Percentiles rank a stretch among this genome's conserved stretches.
These are phyloP conservation scores for Neotropicomus parvogracilis DNA, from an alignment of 1,284 basidiomycete genomes.

Conservation along the genomic window DNA sequence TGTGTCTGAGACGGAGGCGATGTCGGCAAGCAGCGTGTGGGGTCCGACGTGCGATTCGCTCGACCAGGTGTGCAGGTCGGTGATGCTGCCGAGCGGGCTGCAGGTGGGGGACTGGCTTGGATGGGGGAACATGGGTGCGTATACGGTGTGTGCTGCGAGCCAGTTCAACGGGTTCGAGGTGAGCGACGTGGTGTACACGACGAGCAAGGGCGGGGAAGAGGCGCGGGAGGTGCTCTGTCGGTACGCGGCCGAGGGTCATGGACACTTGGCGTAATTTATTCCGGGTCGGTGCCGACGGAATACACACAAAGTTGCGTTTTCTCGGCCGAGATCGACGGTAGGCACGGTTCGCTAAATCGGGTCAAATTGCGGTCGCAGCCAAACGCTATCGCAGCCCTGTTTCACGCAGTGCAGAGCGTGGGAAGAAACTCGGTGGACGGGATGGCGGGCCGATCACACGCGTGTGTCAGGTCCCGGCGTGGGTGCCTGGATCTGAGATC, in stretches of 20 bases:
- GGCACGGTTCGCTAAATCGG: constrained; percentile 32
- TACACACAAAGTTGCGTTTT: neutral
- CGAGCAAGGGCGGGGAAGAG: constrained; percentile 43
- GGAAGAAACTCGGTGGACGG: constrained; percentile 7
- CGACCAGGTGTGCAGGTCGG: constrained; percentile 71
- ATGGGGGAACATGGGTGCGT: constrained; percentile 91
- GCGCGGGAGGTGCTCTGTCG: constrained; percentile 35
- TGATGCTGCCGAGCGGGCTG: constrained; percentile 60
- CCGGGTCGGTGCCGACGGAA: constrained; percentile 24
- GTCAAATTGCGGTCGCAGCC: constrained; percentile 23
- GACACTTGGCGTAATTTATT: constrained; percentile 23
- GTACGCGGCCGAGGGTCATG: constrained; percentile 30
- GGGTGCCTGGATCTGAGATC: constrained; percentile 33
- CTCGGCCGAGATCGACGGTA: constrained; percentile 28
- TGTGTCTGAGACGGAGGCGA: constrained; percentile 44
- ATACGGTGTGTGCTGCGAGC: constrained; percentile 88
- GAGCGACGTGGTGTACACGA: constrained; percentile 63
- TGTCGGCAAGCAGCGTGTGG: constrained; percentile 59
- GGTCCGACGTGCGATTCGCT: constrained; percentile 89
- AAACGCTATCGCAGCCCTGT: constrained; percentile 18
- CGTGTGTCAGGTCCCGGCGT: constrained; percentile 16
- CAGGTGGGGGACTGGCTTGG: constrained; percentile 89
- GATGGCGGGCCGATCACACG: constrained; percentile 23
- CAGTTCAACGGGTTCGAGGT: constrained; percentile 82
- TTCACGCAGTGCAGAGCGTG: constrained; percentile 16